Evolutionary conservation across 2,329 filamentous ascomycete genomes (phyloP).

Genomic region (Botrytis paeoniae): DNA sequence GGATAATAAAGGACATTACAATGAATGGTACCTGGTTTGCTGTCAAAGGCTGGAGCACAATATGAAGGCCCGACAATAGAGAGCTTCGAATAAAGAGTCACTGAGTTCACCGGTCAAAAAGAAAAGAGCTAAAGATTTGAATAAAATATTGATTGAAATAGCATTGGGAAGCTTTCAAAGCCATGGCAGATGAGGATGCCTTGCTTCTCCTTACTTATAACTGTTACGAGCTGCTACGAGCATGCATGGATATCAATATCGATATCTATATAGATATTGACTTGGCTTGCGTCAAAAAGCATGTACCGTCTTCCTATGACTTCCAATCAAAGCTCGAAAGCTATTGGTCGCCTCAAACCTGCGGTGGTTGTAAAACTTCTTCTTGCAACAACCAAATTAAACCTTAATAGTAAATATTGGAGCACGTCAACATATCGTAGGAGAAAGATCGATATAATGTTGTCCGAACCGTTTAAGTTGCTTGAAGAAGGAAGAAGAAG

Average conservation of each 20-base stretch:
- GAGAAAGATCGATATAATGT: slow-evolving; percentile 30
- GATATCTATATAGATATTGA: not conserved
- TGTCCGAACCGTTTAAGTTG: slow-evolving; percentile 36
- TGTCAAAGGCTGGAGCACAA: slow-evolving; percentile 13
- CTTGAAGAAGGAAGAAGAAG: slow-evolving; percentile 24
- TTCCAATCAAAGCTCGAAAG: slow-evolving; percentile 37
- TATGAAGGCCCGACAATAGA: not conserved
- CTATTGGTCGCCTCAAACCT: slow-evolving; percentile 40
- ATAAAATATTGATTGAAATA: not conserved
- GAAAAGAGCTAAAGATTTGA: not conserved
- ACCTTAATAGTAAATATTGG: slow-evolving; percentile 22
- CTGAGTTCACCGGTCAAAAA: not conserved
- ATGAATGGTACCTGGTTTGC: not conserved
- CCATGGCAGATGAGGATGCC: not conserved
- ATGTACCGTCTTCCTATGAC: slow-evolving; percentile 39
- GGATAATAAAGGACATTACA: not conserved
- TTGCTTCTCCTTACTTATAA: not conserved
- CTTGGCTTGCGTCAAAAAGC: not conserved
- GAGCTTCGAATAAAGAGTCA: not conserved
- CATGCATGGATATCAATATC: not conserved
- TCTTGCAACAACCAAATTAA: slow-evolving; percentile 37
- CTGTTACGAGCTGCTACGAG: not conserved
- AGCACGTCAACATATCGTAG: slow-evolving; percentile 35
- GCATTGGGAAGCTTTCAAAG: not conserved
- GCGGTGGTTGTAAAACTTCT: slow-evolving; percentile 32